Conservation (phyloP, 257 asterid genomes). For the Echium plantagineum region DNA sequence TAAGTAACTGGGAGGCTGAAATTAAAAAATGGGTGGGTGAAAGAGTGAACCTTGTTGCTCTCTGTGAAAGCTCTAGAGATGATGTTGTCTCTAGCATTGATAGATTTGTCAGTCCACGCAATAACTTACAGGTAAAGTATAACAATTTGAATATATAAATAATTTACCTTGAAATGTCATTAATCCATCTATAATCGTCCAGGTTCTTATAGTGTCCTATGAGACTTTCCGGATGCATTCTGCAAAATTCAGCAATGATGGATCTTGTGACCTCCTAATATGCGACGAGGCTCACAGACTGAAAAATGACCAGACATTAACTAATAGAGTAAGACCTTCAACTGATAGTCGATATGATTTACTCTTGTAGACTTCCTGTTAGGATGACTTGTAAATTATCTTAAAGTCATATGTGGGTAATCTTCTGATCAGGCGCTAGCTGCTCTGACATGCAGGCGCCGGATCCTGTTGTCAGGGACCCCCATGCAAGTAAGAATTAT, state of each 20-base stretch:
- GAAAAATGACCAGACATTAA: slow-evolving; percentile 89
- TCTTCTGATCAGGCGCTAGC: slow-evolving; percentile 72
- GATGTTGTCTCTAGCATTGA: slow-evolving; percentile 78
- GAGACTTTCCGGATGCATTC: slow-evolving; percentile 98
- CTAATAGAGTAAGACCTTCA: slow-evolving; percentile 67
- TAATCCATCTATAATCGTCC: slow-evolving; percentile 9
- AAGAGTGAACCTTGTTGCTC: slow-evolving; percentile 86
- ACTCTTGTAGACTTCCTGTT: background rate
- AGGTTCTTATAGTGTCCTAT: slow-evolving; percentile 90
- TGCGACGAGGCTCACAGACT: slow-evolving; percentile 99
- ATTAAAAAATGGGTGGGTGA: slow-evolving; percentile 93
- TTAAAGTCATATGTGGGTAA: slow-evolving; percentile 9
- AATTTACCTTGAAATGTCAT: background rate
- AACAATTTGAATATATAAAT: slow-evolving; percentile 10
- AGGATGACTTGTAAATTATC: background rate
- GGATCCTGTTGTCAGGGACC: slow-evolving; percentile 86
- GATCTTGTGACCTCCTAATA: slow-evolving; percentile 92
- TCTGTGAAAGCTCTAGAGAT: slow-evolving; percentile 87
- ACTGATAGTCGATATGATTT: slow-evolving; percentile 10
- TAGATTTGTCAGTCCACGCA: slow-evolving; percentile 39
- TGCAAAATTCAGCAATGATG: slow-evolving; percentile 54
- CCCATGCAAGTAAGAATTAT: slow-evolving; percentile 83
- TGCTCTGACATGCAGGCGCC: slow-evolving; percentile 75
- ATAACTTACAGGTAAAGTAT: slow-evolving; percentile 51
- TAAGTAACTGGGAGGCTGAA: slow-evolving; percentile 97